A percentile compares a stretch with the other conserved stretches of the same genome.
phyloP scores from a whole-genome alignment of 257 asterid species.

The Striga asiatica region DNA sequence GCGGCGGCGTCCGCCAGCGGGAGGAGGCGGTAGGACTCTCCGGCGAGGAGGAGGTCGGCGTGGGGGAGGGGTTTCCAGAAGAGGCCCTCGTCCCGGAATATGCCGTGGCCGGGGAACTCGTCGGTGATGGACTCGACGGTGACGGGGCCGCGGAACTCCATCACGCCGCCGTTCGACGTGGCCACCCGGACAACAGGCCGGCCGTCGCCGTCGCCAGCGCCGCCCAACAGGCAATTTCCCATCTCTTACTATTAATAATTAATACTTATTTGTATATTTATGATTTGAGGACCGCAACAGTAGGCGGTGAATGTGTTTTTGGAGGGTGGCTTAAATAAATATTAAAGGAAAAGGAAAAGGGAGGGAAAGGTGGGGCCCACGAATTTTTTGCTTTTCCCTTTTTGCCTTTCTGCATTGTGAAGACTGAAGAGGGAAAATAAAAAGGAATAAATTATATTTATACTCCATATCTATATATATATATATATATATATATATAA shows the following conservation, averaged over 20 bases:
- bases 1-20: slow-evolving; percentile 24
- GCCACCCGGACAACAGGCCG: slow-evolving; percentile 40
- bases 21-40: slow-evolving; percentile 66
- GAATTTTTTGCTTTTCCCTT: slow-evolving; percentile 11
- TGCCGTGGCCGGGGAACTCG: slow-evolving; percentile 77
- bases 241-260: slow-evolving; percentile 14
- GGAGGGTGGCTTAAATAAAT: slow-evolving; percentile 35
- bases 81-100: slow-evolving; percentile 55
- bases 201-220: slow-evolving; percentile 30
- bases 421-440: slow-evolving; percentile 14
- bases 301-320: slow-evolving; percentile 8
- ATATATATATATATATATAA: too few relatives aligned
- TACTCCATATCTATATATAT: too few relatives aligned
- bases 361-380: slow-evolving; percentile 15
- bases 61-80: slow-evolving; percentile 78
- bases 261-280: too few relatives aligned
- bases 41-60: slow-evolving; percentile 39
- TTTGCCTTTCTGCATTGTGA: not conserved
- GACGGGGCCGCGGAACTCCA: slow-evolving; percentile 55
- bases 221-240: slow-evolving; percentile 83
- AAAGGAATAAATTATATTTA: too few relatives aligned
- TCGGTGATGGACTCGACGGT: slow-evolving; percentile 66
- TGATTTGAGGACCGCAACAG: too few relatives aligned
- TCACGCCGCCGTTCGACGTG: slow-evolving; percentile 58
- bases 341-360: slow-evolving; percentile 14